These are phyloP conservation scores for Ilyonectria mors-panacis DNA, from an alignment of 2,329 filamentous ascomycete species.

Conservation along the genomic window DNA sequence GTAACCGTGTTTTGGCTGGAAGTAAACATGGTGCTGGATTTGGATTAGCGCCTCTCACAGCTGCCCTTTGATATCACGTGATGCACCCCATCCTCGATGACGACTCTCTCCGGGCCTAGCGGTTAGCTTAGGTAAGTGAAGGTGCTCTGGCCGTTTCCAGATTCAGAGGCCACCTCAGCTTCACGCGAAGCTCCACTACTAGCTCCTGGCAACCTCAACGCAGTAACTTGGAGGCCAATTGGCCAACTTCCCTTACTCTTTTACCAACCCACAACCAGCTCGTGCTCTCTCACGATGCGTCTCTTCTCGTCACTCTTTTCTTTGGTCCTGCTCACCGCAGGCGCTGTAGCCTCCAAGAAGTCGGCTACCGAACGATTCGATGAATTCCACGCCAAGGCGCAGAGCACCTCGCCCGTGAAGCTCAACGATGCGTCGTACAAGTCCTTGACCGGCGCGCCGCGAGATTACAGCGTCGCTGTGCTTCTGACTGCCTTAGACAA, in stretches of 20 bases:
- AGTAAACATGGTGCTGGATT: conserved; percentile 52
- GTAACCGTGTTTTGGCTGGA: conserved; percentile 47
- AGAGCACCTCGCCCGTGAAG: conserved; percentile 78
- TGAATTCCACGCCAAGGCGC: conserved; percentile 78
- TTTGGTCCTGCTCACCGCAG: conserved; percentile 72
- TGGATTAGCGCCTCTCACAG: conserved; percentile 34
- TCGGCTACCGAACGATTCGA: conserved; percentile 76
- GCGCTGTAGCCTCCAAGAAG: conserved; percentile 76
- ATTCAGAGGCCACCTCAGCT: conserved; percentile 55
- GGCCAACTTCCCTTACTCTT: conserved; percentile 33
- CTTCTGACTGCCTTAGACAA: conserved; percentile 89
- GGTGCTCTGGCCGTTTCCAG: conserved; percentile 20
- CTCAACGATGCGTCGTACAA: conserved; percentile 83
- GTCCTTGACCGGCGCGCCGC: conserved; percentile 80
- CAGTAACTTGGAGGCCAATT: conserved; percentile 43
- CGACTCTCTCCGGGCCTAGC: not conserved
- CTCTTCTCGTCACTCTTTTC: conserved; percentile 75
- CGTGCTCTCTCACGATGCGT: conserved; percentile 71
- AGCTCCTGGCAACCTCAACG: conserved; percentile 15
- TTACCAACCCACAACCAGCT: conserved; percentile 7
- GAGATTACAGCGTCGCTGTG: conserved; percentile 87
- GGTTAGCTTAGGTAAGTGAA: conserved; percentile 43
- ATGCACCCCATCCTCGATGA: conserved; percentile 23
- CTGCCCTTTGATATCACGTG: conserved; percentile 32
- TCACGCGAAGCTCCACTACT: conserved; percentile 44